Evolutionary conservation across 495 filamentous ascomycete species (phyloP).

Genomic region (Penicillium waksmanii): DNA sequence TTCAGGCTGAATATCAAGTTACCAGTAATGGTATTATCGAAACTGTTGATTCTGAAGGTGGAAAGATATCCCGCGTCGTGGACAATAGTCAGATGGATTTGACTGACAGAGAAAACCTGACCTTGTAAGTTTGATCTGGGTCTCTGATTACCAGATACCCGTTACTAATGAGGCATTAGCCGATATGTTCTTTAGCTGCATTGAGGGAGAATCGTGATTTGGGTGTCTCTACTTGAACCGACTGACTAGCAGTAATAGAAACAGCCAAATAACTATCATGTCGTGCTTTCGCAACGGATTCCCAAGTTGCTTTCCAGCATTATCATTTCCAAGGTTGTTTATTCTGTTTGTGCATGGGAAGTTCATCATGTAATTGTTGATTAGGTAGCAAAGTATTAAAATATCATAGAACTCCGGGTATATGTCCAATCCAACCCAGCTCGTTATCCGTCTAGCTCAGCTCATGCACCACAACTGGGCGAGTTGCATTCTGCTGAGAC

Average conservation of each 20-base stretch:
- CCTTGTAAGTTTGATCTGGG: constrained; percentile 34
- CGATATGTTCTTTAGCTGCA: constrained; percentile 10
- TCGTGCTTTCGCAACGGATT: no score
- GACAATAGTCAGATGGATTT: constrained; percentile 45
- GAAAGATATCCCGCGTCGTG: constrained; percentile 33
- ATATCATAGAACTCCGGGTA: constrained; percentile 2
- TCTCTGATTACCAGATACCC: background rate
- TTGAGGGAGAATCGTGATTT: background rate
- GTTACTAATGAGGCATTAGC: constrained; percentile 11
- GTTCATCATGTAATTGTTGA: background rate
- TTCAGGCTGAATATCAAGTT: constrained; percentile 25
- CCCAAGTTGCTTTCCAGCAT: background rate
- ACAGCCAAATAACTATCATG: background rate
- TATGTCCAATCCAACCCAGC: background rate
- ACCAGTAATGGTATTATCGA: constrained; percentile 37
- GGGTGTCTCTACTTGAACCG: no score
- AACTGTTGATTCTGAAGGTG: constrained; percentile 33
- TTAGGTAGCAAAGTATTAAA: background rate
- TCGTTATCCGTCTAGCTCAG: background rate
- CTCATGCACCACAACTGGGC: constrained; percentile 11
- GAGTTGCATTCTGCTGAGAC: background rate
- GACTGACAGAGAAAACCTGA: constrained; percentile 46
- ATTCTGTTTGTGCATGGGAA: background rate
- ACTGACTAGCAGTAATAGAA: background rate
- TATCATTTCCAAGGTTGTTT: background rate